Percentiles rank a stretch among this genome's conserved stretches.
Evolutionary conservation across 495 filamentous ascomycete species (phyloP).

Genomic region (Trichocladium antarcticum): DNA sequence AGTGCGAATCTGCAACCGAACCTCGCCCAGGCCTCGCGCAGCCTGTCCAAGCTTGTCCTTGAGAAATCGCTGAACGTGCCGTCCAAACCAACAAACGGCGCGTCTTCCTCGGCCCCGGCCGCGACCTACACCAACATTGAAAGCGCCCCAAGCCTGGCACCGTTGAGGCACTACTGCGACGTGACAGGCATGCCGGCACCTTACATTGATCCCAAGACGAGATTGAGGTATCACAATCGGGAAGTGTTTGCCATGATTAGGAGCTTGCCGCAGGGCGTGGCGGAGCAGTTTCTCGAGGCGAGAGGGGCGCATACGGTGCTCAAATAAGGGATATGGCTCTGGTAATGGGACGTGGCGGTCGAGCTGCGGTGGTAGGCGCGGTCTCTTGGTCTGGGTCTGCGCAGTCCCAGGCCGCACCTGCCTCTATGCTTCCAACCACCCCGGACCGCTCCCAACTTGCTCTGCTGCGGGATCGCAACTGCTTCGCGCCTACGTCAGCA

Average conservation of each 20-base stretch:
- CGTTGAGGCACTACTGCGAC: slow-evolving; percentile 81
- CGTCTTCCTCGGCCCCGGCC: slow-evolving; percentile 43
- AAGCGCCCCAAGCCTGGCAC: slow-evolving; percentile 69
- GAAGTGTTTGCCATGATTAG: slow-evolving; percentile 79
- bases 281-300: slow-evolving; percentile 79
- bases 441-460: background rate
- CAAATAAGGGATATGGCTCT: slow-evolving; percentile 40
- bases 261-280: slow-evolving; percentile 60
- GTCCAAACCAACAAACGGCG: slow-evolving; percentile 22
- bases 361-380: background rate
- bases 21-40: slow-evolving; percentile 73
- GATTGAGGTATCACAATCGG: slow-evolving; percentile 75
- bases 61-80: slow-evolving; percentile 45
- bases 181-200: slow-evolving; percentile 79
- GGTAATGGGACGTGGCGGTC: background rate
- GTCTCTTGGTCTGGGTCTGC: background rate
- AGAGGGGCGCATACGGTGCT: slow-evolving; percentile 85
- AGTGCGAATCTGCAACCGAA: slow-evolving; percentile 46
- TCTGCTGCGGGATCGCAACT: background rate
- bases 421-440: background rate
- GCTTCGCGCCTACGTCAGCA: background rate
- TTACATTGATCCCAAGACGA: slow-evolving; percentile 89
- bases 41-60: slow-evolving; percentile 70
- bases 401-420: background rate
- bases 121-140: slow-evolving; percentile 95